Conservation (phyloP, 306 rosid genomes). For the Pyrus communis region DNA sequence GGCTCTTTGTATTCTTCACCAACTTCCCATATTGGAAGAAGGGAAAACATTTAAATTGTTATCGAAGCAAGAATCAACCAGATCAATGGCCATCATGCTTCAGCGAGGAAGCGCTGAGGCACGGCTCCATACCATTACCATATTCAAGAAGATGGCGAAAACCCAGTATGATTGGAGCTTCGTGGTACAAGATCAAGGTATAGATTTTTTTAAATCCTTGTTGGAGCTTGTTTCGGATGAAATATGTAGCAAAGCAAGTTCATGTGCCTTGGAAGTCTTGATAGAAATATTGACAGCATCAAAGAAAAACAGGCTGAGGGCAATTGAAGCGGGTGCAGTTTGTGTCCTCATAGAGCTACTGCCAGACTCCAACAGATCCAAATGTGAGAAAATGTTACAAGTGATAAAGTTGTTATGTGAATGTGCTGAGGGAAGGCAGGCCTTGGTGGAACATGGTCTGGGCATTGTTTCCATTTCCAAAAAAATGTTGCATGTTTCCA, state of each 20-base stretch:
- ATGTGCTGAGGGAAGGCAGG: slow-evolving; percentile 47
- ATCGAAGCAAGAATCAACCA: slow-evolving; percentile 22
- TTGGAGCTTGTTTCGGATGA: slow-evolving; percentile 48
- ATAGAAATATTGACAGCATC: slow-evolving; percentile 21
- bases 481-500: slow-evolving; percentile 32
- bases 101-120: slow-evolving; percentile 43
- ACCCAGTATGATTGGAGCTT: slow-evolving; percentile 29
- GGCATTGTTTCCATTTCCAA: slow-evolving; percentile 33
- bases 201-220: slow-evolving; percentile 43
- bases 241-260: slow-evolving; percentile 34
- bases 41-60: slow-evolving; percentile 12
- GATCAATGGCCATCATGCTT: slow-evolving; percentile 31
- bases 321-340: slow-evolving; percentile 49
- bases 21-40: slow-evolving; percentile 18
- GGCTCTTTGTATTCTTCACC: slow-evolving; percentile 34
- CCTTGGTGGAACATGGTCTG: slow-evolving; percentile 45
- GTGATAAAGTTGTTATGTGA: slow-evolving; percentile 33
- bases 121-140: slow-evolving; percentile 26
- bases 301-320: slow-evolving; percentile 34
- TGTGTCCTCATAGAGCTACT: slow-evolving; percentile 41
- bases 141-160: slow-evolving; percentile 22
- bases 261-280: slow-evolving; percentile 34
- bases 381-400: slow-evolving; percentile 31
- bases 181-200: slow-evolving; percentile 32
- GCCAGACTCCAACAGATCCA: slow-evolving; percentile 29